Evolutionary conservation across 2,329 filamentous ascomycete genomes (phyloP).

Genomic region (Phialophora macrospora): DNA sequence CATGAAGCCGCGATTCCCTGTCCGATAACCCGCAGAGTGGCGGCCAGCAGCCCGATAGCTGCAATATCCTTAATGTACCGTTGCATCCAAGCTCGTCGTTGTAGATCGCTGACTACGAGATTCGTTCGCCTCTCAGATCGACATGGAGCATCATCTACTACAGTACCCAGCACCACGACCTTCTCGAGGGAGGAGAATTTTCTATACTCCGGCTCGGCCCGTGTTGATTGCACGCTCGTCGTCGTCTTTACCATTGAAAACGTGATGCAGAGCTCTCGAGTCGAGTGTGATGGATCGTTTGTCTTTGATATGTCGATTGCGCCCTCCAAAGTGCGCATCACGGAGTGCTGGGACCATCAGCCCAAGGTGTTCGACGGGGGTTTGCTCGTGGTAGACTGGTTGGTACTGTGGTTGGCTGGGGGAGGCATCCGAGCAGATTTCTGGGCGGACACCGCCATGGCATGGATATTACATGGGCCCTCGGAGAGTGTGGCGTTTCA

Average conservation of each 20-base stretch:
- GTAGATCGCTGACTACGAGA: neutral
- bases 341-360: neutral
- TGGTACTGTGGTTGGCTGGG: neutral
- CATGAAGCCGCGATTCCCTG: neutral
- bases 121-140: neutral
- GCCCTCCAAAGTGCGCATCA: neutral
- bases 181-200: neutral
- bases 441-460: neutral
- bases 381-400: neutral
- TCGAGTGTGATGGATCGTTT: neutral
- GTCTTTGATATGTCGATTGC: neutral
- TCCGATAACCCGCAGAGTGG: neutral
- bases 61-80: neutral
- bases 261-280: neutral
- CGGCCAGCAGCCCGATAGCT: neutral
- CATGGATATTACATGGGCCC: neutral
- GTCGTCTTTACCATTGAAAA: neutral
- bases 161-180: neutral
- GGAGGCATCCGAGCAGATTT: neutral
- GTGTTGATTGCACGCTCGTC: neutral
- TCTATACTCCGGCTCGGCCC: neutral
- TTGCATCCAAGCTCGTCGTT: neutral
- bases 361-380: neutral
- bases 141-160: neutral
- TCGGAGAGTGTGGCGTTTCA: conserved; percentile 12